Evolutionary conservation across 1,284 basidiomycete genomes (phyloP), one percentile per base, ranked within the genome.

Genomic region (Phellopilus nigrolimitatus): DNA sequence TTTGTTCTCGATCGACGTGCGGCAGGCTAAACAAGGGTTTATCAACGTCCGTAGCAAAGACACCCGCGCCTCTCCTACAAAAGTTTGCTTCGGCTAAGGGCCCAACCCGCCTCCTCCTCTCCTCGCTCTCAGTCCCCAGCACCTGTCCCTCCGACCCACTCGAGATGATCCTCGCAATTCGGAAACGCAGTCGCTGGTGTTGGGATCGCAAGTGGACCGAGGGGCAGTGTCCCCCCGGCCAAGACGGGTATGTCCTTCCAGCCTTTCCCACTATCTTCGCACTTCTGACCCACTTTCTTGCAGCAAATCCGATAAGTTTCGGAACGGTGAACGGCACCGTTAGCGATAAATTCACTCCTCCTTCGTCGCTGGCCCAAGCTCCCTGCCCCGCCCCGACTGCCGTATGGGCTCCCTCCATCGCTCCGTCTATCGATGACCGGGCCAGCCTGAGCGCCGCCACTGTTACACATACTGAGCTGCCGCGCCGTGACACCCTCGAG

Each of bases 1-100:
- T 53, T 43, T 52, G 21, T 56, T 49, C 36, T 53, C 28, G 31
- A 49, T 30, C n/a, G n/a, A n/a, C n/a, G n/a, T n/a, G 22, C 28
- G 5, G 8, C 58, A 88, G 86, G 87, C 90, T 90, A 88, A 90
- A 84, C 86, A 90, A 84, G 81, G 77, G 79, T 70, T 81, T 84
- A 61, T 79, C 81, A 70, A 74, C 76, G 69, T 72, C 84, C 71
- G 71, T 71, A 73, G 64, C 79, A 70, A 88, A 84, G 79, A 80
- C 73, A 74, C n/a, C n/a, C n/a, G 73, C 78, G 69, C 79, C 76
- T 77, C 79, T 84, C 70, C 70, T 83, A 64, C 66, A 75, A 72
- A 78, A 80, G 75, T 88, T 85, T 71, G 87, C 87, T 75, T 90
- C 87, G 88, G 71, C 84, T 71, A 84, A 70, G 76, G 87, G 88